These are phyloP conservation scores for Apiotrichum mycotoxinovorans DNA, from an alignment of 1,284 basidiomycete species.

Conservation along the genomic window DNA sequence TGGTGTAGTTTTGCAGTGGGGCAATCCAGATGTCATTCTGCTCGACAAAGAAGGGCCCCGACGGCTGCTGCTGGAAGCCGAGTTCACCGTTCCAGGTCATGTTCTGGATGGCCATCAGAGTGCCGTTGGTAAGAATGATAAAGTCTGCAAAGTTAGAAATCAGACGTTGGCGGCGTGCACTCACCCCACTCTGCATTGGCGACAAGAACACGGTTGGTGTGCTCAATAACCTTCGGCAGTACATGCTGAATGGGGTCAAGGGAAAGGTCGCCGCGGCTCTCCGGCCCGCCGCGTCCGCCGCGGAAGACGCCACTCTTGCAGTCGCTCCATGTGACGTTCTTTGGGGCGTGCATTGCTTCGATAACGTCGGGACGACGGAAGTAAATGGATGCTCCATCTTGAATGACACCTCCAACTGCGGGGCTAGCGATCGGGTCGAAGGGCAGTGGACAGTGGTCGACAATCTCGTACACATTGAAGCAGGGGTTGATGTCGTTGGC, in stretches of 20 bases:
- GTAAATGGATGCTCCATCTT: slow-evolving; percentile 50
- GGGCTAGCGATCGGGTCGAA: slow-evolving; percentile 76
- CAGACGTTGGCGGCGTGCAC: too few relatives aligned
- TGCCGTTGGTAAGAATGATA: slow-evolving; percentile 31
- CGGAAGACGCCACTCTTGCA: slow-evolving; percentile 62
- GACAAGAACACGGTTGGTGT: slow-evolving; percentile 56
- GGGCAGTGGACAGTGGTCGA: slow-evolving; percentile 54
- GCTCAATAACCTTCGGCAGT: slow-evolving; percentile 53
- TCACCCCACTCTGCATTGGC: background rate
- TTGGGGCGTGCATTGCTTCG: slow-evolving; percentile 61
- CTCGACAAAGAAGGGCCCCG: background rate
- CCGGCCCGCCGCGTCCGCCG: slow-evolving; percentile 33
- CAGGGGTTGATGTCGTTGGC: slow-evolving; percentile 65
- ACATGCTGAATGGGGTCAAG: slow-evolving; percentile 53
- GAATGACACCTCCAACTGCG: slow-evolving; percentile 46
- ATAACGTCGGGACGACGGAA: slow-evolving; percentile 70
- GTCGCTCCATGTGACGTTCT: slow-evolving; percentile 59
- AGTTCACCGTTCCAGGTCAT: slow-evolving; percentile 33
- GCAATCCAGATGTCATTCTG: background rate
- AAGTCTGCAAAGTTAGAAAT: too few relatives aligned
- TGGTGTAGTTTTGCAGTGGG: background rate
- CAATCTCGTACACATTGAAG: slow-evolving; percentile 70
- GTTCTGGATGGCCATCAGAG: slow-evolving; percentile 34
- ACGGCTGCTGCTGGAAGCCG: slow-evolving; percentile 20
- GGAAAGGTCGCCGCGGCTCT: slow-evolving; percentile 55